Base-by-base conservation (phyloP, 176 grass and related monocot species). In the Oryza punctata region DNA sequence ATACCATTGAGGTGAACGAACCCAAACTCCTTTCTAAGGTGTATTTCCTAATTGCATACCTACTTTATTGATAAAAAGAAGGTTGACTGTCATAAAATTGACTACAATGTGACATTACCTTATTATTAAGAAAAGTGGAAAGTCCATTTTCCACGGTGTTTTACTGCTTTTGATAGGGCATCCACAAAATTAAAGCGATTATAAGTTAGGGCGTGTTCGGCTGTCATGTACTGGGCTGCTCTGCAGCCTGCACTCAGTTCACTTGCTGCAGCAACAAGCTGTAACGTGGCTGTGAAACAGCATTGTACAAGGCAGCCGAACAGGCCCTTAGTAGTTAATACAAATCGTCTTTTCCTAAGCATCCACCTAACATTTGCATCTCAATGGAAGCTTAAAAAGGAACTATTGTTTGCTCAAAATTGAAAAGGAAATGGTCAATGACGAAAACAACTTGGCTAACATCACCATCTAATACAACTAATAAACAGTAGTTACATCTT, bases 11-110 rank as follows among this genome's bases (percentile, higher is more conserved):
- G 19, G 6, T 24, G 10, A 77, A 77, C 44, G 10, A 77, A 77
- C 44, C 40, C 12, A 26, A 69, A 40, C 70, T 76, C 29, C 12
- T 65, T 82, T 40, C 0, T 47, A 44, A 25, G 33, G 40, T 41
- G 40, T 41, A 10, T 41, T 41, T 41, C 7, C 40, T 57, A 72
- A 67, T 72, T 8, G 11, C 14, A 77, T 14, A 73, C 41, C 41
- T 78, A 78, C 32, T 66, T 35, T 65, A 82, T 32, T 77, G 12
- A 38, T 68, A 76, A 18, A 65, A 71, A 76, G 24, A 65, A 65
- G 21, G 43, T 21, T 77, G 43, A 65, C 18, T 32, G 52, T 23
- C 68, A 84, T 12, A 85, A 71, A 61, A 29, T 27, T 77, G 12
- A 72, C 72, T 66, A 59, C 26, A 67, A 38, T 33, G 26, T 72